Evolutionary conservation across 768 basidiomycete genomes (phyloP).

Genomic region (Royoungia palumana): DNA sequence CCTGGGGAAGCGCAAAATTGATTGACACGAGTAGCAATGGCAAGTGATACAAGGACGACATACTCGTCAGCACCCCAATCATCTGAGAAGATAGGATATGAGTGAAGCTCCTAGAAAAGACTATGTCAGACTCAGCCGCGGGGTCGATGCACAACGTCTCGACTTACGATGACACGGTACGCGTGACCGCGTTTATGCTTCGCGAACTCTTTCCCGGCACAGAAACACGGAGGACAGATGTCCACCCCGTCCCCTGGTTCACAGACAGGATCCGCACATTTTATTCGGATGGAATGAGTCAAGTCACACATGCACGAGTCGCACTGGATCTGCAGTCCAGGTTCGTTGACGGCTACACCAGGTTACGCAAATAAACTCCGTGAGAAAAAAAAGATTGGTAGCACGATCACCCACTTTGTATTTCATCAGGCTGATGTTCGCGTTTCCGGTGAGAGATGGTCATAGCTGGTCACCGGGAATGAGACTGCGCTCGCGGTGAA

Average conservation of each 20-base stretch:
- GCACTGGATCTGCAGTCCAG: constrained; percentile 80
- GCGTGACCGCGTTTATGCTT: constrained; percentile 82
- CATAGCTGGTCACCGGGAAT: constrained; percentile 34
- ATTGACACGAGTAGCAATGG: neutral
- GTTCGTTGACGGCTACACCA: constrained; percentile 66
- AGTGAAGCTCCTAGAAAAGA: constrained; percentile 79
- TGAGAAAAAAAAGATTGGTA: constrained; percentile 27
- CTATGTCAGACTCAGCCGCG: neutral
- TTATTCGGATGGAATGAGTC: constrained; percentile 95
- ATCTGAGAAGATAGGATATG: constrained; percentile 90
- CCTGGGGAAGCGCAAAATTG: constrained; percentile 38
- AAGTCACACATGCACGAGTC: constrained; percentile 84
- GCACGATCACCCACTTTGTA: constrained; percentile 46
- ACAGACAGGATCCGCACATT: constrained; percentile 83
- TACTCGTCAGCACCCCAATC: constrained; percentile 99
- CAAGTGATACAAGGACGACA: constrained; percentile 25
- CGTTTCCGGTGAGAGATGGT: constrained; percentile 67
- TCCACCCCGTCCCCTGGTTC: constrained; percentile 81
- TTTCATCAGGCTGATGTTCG: constrained; percentile 61
- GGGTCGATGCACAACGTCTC: neutral
- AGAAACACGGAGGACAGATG: constrained; percentile 91
- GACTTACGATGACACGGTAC: constrained; percentile 84
- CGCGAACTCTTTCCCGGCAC: constrained; percentile 83
- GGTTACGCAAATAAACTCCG: constrained; percentile 29
- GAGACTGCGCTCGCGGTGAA: neutral